Conservation (phyloP, 192 early-diverging fungal species). For the Physocladia obscura region DNA sequence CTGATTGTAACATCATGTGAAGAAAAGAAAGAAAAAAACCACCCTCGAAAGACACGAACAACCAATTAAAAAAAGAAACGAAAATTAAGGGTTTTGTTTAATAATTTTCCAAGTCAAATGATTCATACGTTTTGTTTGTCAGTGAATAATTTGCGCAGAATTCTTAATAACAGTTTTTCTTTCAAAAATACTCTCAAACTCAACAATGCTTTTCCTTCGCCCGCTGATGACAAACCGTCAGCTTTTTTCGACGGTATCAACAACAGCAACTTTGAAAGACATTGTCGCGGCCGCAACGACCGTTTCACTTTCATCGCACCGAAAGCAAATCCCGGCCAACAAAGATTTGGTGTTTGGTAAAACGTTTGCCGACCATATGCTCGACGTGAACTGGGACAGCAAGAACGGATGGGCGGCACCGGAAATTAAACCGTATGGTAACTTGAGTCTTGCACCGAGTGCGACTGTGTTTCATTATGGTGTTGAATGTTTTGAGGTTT, state of each 20-base stretch:
- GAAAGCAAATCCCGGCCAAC: slow-evolving; percentile 42
- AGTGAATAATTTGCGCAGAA: too few relatives aligned
- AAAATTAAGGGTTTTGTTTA: too few relatives aligned
- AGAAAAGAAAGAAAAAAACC: too few relatives aligned
- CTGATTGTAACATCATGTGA: slow-evolving; percentile 41
- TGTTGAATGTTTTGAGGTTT: slow-evolving; percentile 84
- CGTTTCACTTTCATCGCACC: slow-evolving; percentile 23
- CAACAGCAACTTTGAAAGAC: background rate
- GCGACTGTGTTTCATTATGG: slow-evolving; percentile 93
- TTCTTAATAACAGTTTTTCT: background rate
- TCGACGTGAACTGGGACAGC: slow-evolving; percentile 77
- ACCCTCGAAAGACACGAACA: too few relatives aligned
- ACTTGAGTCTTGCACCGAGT: slow-evolving; percentile 77
- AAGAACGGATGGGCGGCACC: slow-evolving; percentile 78
- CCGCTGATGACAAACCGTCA: background rate
- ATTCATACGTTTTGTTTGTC: too few relatives aligned
- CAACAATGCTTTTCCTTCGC: background rate
- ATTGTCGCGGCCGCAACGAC: background rate
- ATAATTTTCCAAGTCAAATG: too few relatives aligned
- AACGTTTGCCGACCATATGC: slow-evolving; percentile 95
- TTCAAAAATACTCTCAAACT: background rate
- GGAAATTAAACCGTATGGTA: slow-evolving; percentile 81
- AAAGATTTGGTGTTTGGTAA: slow-evolving; percentile 82
- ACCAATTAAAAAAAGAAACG: too few relatives aligned
- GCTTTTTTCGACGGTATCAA: too few relatives aligned